Base-by-base conservation (phyloP, 768 basidiomycete species). In the Kwoniella newhampshirensis region DNA sequence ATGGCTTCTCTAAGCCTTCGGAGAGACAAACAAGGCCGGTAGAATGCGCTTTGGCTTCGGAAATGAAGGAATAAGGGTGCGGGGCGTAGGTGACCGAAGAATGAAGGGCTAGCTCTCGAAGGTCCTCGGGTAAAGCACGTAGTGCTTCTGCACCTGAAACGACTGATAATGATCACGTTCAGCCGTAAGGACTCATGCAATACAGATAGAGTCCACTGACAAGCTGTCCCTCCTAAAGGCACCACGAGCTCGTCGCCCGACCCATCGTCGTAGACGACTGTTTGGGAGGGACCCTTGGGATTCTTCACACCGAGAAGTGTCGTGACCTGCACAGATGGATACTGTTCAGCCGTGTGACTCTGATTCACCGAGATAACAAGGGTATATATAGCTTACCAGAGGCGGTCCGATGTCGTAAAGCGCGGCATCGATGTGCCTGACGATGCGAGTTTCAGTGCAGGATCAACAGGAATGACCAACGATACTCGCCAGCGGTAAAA, bases 361-460 rank as follows among this genome's bases (percentile, higher is more conserved):
- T n/a, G 36, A 11, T 9, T 37, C 36, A 37, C n/a, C 36, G n/a
- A n/a, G n/a, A n/a, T n/a, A n/a, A n/a, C n/a, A n/a, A n/a, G n/a
- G n/a, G n/a, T n/a, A n/a, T n/a, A 15, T 23, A 23, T 15, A 23
- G 20, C 50, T 36, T 11, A 45, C 53, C 21, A 44, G 20, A 12
- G 53, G 53, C 17, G 53, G 53, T 12, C 30, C 17, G 3, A 27
- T 45, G 12, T 21, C 53, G 42, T 54, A 54, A 11, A 54, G 35
- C 25, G 53, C 53, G 1, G 53, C 53, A 32, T 54, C 53, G 35
- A 54, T 54, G 27, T 54, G 53, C 53, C 53, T 54, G 51, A 26
- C 12, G 26, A 13, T 26, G 17, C 35, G 18, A 23, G 4, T 11
- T 4, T 8, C 11, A 20, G 17, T 15, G 20, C 32, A 13, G 32